phyloP scores from a whole-genome alignment of 257 asterid species.

The Gentiana straminea region DNA sequence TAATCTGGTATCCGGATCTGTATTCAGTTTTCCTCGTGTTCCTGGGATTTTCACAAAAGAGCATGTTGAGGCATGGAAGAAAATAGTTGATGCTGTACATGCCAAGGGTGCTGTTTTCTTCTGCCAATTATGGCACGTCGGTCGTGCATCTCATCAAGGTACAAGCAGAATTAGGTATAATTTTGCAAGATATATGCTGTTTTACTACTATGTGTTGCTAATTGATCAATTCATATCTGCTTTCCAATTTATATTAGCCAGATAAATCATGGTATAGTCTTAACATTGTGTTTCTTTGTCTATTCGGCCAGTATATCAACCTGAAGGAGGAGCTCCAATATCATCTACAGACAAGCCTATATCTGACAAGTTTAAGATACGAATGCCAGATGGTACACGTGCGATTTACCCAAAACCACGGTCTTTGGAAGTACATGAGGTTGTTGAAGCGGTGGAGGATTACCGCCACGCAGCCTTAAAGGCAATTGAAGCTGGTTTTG shows the following conservation, averaged over 20 bases:
- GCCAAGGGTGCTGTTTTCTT: slow-evolving; percentile 65
- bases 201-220: slow-evolving; percentile 11
- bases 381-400: slow-evolving; percentile 61
- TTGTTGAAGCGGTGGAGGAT: slow-evolving; percentile 44
- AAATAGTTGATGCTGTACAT: slow-evolving; percentile 64
- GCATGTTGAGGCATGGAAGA: slow-evolving; percentile 88
- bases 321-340: slow-evolving; percentile 52
- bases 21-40: slow-evolving; percentile 79
- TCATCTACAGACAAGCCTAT: slow-evolving; percentile 75
- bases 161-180: slow-evolving; percentile 47
- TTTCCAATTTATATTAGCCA: slow-evolving; percentile 12
- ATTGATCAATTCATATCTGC: slow-evolving; percentile 5
- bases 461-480: slow-evolving; percentile 71
- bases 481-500: slow-evolving; percentile 76
- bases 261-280: slow-evolving; percentile 40
- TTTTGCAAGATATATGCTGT: slow-evolving; percentile 46
- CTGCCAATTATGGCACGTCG: slow-evolving; percentile 96
- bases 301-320: slow-evolving; percentile 53
- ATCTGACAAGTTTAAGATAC: slow-evolving; percentile 87
- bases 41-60: slow-evolving; percentile 73
- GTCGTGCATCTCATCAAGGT: slow-evolving; percentile 97
- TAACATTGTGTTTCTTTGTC: not conserved
- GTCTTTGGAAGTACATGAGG: slow-evolving; percentile 33
- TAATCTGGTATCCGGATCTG: not conserved
- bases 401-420: slow-evolving; percentile 64